Percentiles rank a stretch among this genome's conserved stretches.
Conservation (phyloP, 2,329 filamentous ascomycete species). For the Penicillium sp. region DNA sequence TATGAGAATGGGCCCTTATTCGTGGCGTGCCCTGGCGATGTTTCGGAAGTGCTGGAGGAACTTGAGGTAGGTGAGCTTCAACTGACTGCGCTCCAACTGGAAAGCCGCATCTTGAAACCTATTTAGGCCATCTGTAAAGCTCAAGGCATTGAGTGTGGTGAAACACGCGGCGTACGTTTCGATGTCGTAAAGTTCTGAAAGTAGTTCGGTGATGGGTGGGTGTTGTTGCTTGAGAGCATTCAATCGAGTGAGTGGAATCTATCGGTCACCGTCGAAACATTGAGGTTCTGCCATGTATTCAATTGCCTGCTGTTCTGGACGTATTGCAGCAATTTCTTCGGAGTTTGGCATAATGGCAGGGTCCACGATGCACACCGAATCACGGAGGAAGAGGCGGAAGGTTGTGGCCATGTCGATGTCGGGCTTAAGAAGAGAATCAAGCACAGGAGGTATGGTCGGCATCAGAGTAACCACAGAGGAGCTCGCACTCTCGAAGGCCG, state of each 20-base stretch:
- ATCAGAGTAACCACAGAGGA: neutral
- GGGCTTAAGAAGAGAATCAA: neutral
- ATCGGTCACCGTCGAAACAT: too few species aligned
- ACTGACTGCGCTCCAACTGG: neutral
- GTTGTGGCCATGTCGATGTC: neutral
- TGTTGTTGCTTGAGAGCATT: neutral
- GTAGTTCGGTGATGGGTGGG: neutral
- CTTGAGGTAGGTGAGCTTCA: neutral
- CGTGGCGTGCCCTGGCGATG: too few species aligned
- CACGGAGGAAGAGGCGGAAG: neutral
- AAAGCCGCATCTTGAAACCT: neutral
- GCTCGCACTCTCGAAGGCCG: neutral
- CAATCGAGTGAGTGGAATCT: too few species aligned
- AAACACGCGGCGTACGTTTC: neutral
- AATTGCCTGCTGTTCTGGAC: too few species aligned
- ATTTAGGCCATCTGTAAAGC: neutral
- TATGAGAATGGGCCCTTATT: too few species aligned
- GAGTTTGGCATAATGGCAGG: too few species aligned
- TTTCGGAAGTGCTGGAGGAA: neutral
- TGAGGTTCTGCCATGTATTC: too few species aligned
- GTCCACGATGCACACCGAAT: neutral
- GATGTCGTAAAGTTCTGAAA: neutral
- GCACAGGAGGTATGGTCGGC: neutral
- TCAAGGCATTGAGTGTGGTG: neutral
- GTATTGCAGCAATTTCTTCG: too few species aligned